Evolutionary conservation across 2,329 filamentous ascomycete species (phyloP), one percentile per base, ranked within the genome.

Genomic region (Neofusicoccum ribis): DNA sequence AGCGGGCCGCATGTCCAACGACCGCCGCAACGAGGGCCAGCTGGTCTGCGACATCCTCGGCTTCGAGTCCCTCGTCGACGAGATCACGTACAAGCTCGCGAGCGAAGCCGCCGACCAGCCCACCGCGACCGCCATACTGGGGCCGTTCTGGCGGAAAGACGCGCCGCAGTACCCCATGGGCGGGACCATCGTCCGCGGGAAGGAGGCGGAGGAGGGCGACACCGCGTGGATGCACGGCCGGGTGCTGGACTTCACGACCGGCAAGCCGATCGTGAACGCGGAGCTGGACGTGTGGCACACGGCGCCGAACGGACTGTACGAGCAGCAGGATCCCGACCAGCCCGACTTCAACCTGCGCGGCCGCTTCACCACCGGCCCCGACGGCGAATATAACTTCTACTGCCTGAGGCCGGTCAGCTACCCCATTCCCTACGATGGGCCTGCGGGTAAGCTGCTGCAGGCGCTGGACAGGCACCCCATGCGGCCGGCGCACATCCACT

Each of bases 231-330:
- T 92, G 83, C 85, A 91, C 69, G 90, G 91, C 58, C 80, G 72
- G 2, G 84, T 89, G 1, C 74, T 84, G 27, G 81, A 86, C 73
- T 86, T 85, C 58, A 75, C 72, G 37, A 91, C 89, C 0, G 87
- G 88, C 62, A 79, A 86, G 76, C 89, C 89, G 0, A 81, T 94
- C 50, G 81, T 84, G 17, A 83, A 83, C 66, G 90, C 90, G 1
- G 82, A 86, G 23, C 83, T 95, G 41, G 91, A 94, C 72, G 84
- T 93, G 61, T 95, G 91, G 91, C 88, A 93, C 73, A 90, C 90
- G 0, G 90, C 87, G 0, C 90, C 91, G 37, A 93, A 94, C 72
- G 85, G 85, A 12, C 66, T 80, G 64, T 82, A 82, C 65, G 90
- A 92, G 79, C 89, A 92, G 77, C 90, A 93, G 77, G 90, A 93